phyloP scores from a whole-genome alignment of 352 stramenopile genomes.

The Phytophthora multivora region DNA sequence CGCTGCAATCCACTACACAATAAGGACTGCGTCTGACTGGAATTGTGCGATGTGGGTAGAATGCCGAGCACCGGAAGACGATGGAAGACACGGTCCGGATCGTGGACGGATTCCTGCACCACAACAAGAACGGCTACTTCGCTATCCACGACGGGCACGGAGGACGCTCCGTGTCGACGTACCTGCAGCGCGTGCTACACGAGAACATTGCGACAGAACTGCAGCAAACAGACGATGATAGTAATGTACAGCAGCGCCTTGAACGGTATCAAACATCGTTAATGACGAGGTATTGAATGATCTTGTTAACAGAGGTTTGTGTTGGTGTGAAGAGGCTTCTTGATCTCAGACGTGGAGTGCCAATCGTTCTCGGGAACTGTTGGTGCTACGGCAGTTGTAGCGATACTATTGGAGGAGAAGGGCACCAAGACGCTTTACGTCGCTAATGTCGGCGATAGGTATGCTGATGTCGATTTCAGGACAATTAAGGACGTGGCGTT shows the following conservation, averaged over 20 bases:
- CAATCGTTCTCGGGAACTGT: constrained; percentile 47
- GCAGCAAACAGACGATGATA: constrained; percentile 37
- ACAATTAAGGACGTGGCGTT: not conserved
- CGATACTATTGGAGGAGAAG: constrained; percentile 53
- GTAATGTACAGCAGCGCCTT: constrained; percentile 60
- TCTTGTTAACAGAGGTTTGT: not conserved
- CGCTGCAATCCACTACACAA: not conserved
- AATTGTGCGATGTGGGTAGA: constrained; percentile 39
- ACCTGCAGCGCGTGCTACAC: constrained; percentile 68
- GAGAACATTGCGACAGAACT: constrained; percentile 66
- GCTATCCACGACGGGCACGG: constrained; percentile 81
- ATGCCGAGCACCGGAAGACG: constrained; percentile 71
- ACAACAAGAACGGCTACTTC: constrained; percentile 72
- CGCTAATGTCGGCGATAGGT: constrained; percentile 84
- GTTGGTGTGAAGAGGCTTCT: constrained; percentile 50
- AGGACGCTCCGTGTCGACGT: constrained; percentile 71
- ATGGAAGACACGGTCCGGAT: constrained; percentile 85
- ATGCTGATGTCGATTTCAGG: not conserved
- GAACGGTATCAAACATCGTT: constrained; percentile 41
- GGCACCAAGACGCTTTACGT: constrained; percentile 51
- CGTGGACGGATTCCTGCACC: constrained; percentile 67
- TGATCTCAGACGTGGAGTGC: constrained; percentile 83
- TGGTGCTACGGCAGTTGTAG: constrained; percentile 67
- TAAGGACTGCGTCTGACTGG: not conserved
- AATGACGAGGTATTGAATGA: not conserved